Conservation (phyloP, 768 basidiomycete species). For the Russula emetica region DNA sequence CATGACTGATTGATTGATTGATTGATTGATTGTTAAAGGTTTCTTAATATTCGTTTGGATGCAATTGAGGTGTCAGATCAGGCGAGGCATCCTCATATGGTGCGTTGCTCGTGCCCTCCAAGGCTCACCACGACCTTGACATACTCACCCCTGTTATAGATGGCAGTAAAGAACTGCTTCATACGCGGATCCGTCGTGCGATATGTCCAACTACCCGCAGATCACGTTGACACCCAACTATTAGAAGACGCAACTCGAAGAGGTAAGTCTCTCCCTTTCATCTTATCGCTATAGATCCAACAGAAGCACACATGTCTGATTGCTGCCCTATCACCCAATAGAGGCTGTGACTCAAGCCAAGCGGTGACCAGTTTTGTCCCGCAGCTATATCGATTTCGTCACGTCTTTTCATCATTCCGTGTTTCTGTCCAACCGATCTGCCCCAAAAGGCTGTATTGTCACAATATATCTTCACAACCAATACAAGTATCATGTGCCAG, state of each 20-base stretch:
- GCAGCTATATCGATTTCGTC: neutral
- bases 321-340: neutral
- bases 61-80: constrained; percentile 91
- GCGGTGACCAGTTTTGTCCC: constrained; percentile 12
- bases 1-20: too few species aligned
- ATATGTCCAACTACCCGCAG: constrained; percentile 90
- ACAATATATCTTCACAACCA: constrained; percentile 3
- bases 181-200: constrained; percentile 98
- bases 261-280: constrained; percentile 51
- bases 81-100: constrained; percentile 96
- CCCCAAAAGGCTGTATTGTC: neutral
- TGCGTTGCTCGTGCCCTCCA: constrained; percentile 30
- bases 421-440: neutral
- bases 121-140: neutral
- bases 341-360: constrained; percentile 22
- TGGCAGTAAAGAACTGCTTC: constrained; percentile 99
- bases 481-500: constrained; percentile 12
- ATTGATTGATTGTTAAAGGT: constrained; percentile 42
- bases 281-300: neutral
- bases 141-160: constrained; percentile 44
- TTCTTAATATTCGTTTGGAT: constrained; percentile 94
- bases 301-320: constrained; percentile 1
- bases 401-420: neutral
- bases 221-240: constrained; percentile 91
- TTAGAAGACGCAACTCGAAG: constrained; percentile 94